Evolutionary conservation across 78 protist genomes (phyloP).

Genomic region (Dictyostelium brefeldianum): DNA sequence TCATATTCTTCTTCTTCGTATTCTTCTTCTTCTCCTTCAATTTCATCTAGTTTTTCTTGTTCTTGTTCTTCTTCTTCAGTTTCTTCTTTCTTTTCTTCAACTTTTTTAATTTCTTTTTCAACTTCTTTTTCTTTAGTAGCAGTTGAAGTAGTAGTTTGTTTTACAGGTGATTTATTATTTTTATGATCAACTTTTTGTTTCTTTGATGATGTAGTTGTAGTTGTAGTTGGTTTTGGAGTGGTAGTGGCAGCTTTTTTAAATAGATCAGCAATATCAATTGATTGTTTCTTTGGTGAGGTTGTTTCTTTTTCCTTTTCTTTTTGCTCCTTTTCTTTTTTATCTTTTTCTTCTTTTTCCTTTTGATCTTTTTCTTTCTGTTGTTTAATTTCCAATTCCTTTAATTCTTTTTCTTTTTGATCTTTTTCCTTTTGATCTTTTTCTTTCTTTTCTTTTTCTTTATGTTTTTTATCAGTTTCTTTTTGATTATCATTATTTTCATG

Average conservation of each 20-base stretch:
- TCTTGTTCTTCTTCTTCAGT: conserved; percentile 5
- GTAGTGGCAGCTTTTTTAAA: conserved; percentile 13
- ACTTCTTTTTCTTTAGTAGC: background rate
- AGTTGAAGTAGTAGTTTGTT: background rate
- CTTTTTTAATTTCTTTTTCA: background rate
- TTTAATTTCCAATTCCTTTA: background rate
- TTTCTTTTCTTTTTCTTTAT: background rate
- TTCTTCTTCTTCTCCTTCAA: background rate
- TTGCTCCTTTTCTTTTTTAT: background rate
- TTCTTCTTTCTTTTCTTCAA: background rate
- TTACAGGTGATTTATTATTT: background rate
- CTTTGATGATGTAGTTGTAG: background rate
- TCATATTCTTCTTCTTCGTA: conserved; percentile 30
- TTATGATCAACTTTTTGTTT: conserved; percentile 19
- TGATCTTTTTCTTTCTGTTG: background rate
- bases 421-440: background rate
- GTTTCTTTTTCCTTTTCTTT: background rate
- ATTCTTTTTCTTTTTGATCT: background rate
- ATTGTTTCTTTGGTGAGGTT: conserved; percentile 18
- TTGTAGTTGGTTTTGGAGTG: conserved; percentile 14
- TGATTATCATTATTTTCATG: conserved; percentile 29
- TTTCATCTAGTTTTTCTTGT: background rate
- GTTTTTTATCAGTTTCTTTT: background rate
- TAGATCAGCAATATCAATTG: conserved; percentile 4
- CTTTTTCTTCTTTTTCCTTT: background rate